Evolutionary conservation across 208 protist genomes (phyloP).

Genomic region (Porcisia deanei): DNA sequence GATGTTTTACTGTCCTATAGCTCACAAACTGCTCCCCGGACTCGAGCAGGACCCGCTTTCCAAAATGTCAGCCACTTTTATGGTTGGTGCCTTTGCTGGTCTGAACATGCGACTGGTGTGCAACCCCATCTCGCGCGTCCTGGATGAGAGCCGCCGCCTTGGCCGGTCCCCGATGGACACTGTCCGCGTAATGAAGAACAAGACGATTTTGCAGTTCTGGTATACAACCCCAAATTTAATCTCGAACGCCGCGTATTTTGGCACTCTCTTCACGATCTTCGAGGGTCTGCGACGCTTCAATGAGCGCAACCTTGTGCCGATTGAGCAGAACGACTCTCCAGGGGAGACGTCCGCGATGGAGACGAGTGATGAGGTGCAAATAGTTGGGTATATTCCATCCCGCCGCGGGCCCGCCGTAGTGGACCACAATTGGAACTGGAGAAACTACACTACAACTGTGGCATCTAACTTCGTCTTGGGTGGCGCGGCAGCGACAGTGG

Average conservation of each 20-base stretch:
- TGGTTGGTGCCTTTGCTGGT: constrained; percentile 73
- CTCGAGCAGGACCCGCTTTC: constrained; percentile 59
- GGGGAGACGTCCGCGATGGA: constrained; percentile 15
- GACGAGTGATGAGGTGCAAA: constrained; percentile 16
- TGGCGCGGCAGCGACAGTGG: constrained; percentile 76
- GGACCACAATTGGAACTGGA: constrained; percentile 50
- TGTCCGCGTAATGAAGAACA: constrained; percentile 64
- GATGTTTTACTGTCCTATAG: constrained; percentile 86
- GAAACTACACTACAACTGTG: constrained; percentile 64
- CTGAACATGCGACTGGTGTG: constrained; percentile 86
- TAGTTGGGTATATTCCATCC: background rate
- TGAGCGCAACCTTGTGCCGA: constrained; percentile 70
- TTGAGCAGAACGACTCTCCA: constrained; percentile 20
- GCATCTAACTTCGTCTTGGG: constrained; percentile 71
- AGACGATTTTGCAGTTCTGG: constrained; percentile 90
- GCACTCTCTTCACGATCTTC: constrained; percentile 84
- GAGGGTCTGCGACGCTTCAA: constrained; percentile 87
- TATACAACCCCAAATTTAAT: constrained; percentile 85
- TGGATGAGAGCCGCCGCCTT: constrained; percentile 81
- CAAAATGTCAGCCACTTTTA: constrained; percentile 84
- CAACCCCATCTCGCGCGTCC: constrained; percentile 84
- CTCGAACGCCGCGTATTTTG: constrained; percentile 87
- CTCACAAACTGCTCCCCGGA: constrained; percentile 63
- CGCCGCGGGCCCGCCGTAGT: constrained; percentile 15
- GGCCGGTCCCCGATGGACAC: constrained; percentile 54